Evolutionary conservation across 2,329 filamentous ascomycete genomes (phyloP).

Genomic region (Apiospora koreana): DNA sequence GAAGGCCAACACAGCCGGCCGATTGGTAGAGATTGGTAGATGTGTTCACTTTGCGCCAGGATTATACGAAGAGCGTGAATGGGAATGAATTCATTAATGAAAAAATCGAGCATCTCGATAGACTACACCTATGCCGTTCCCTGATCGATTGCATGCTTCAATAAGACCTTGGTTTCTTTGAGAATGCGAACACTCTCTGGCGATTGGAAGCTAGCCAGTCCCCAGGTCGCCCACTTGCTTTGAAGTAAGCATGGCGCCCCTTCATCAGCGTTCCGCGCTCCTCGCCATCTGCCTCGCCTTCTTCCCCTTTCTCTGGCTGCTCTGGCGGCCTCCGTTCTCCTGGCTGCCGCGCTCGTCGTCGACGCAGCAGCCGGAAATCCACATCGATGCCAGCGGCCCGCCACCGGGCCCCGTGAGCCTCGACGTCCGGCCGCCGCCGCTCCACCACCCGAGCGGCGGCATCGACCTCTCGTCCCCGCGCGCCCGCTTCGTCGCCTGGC

Average conservation of each 20-base stretch:
- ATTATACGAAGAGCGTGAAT: background rate
- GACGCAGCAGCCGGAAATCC: background rate
- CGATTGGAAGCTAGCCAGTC: background rate
- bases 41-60: background rate
- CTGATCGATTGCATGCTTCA: background rate
- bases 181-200: background rate
- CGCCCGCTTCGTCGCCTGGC: slow-evolving; percentile 44
- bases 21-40: background rate
- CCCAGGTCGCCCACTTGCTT: background rate
- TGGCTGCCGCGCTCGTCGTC: background rate
- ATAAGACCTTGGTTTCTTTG: background rate
- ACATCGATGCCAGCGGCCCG: background rate
- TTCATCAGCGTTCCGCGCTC: background rate
- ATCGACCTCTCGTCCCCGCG: slow-evolving; percentile 37
- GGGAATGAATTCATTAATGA: background rate
- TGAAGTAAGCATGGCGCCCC: background rate
- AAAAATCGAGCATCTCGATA: background rate
- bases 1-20: background rate
- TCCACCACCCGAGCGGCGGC: background rate
- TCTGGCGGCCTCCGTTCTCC: background rate
- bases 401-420: background rate
- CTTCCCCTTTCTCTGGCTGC: background rate
- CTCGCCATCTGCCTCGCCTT: background rate
- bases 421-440: background rate
- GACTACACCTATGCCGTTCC: background rate